phyloP scores from a whole-genome alignment of 2,329 filamentous ascomycete species.

The Pseudogymnoascus sp. region DNA sequence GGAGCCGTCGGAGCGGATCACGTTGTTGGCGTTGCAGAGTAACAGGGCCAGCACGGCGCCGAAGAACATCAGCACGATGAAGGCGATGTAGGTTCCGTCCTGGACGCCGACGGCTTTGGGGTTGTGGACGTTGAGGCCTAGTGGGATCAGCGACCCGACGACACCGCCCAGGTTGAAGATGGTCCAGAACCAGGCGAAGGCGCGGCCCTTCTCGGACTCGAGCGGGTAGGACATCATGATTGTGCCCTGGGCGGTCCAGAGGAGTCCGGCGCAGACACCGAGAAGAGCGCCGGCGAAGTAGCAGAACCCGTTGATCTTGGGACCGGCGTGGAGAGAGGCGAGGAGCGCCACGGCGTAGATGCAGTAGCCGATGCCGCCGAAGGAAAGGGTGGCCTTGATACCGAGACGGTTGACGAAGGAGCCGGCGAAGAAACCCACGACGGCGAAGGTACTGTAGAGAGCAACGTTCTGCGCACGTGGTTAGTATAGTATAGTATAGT shows the following conservation, averaged over 20 bases:
- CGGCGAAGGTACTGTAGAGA: slow-evolving; percentile 42
- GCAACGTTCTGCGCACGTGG: slow-evolving; percentile 28
- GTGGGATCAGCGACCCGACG: slow-evolving; percentile 62
- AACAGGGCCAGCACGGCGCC: slow-evolving; percentile 62
- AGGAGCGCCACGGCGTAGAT: slow-evolving; percentile 66
- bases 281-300: slow-evolving; percentile 69
- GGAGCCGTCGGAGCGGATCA: slow-evolving; percentile 70
- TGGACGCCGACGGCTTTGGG: slow-evolving; percentile 40
- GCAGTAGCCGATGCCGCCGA: slow-evolving; percentile 70
- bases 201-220: slow-evolving; percentile 72
- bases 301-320: slow-evolving; percentile 47
- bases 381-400: slow-evolving; percentile 55
- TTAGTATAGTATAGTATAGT: not conserved
- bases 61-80: slow-evolving; percentile 71
- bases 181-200: slow-evolving; percentile 86
- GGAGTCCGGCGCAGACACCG: slow-evolving; percentile 65
- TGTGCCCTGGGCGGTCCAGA: slow-evolving; percentile 73
- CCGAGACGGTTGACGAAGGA: slow-evolving; percentile 72
- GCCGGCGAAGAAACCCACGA: slow-evolving; percentile 61
- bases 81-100: slow-evolving; percentile 80
- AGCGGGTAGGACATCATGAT: slow-evolving; percentile 84
- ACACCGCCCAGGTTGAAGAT: slow-evolving; percentile 89
- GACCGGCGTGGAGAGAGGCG: slow-evolving; percentile 57
- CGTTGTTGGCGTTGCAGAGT: slow-evolving; percentile 61
- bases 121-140: slow-evolving; percentile 61